Conservation (phyloP, 1,284 basidiomycete genomes). For the Earliella scabrosa region DNA sequence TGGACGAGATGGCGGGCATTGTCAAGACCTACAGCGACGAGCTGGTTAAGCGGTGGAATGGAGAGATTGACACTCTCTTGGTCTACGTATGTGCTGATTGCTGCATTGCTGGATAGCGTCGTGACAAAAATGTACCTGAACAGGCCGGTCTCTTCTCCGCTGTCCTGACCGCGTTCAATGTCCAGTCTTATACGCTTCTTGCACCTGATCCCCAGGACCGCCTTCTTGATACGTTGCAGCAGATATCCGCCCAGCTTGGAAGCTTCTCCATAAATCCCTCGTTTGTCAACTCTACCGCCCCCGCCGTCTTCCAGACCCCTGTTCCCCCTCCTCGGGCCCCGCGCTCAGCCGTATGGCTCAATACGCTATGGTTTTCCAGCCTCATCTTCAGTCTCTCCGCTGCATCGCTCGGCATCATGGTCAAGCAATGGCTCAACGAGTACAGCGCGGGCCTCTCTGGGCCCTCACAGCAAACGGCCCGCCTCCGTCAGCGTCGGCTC, state of each 20-base stretch:
- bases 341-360: slow-evolving; percentile 9
- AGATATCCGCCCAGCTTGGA: slow-evolving; percentile 18
- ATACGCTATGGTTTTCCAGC: slow-evolving; percentile 14
- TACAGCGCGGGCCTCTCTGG: slow-evolving; percentile 6
- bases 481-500: slow-evolving; percentile 28
- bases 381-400: slow-evolving; percentile 22
- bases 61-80: slow-evolving; percentile 8
- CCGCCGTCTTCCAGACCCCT: not conserved
- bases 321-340: not conserved
- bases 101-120: not conserved
- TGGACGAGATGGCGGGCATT: not conserved
- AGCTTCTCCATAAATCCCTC: slow-evolving; percentile 5
- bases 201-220: not conserved
- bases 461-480: not conserved
- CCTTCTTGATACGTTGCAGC: not conserved
- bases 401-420: slow-evolving; percentile 19
- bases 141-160: slow-evolving; percentile 11
- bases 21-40: slow-evolving; percentile 1
- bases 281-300: slow-evolving; percentile 12
- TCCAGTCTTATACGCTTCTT: slow-evolving; percentile 5
- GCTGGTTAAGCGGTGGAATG: not conserved
- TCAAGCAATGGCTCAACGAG: slow-evolving; percentile 16
- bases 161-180: slow-evolving; percentile 7
- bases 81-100: not conserved
- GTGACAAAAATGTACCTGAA: not conserved